Evolutionary conservation across 768 basidiomycete species (phyloP).

Genomic region (Termitomyces sp.): DNA sequence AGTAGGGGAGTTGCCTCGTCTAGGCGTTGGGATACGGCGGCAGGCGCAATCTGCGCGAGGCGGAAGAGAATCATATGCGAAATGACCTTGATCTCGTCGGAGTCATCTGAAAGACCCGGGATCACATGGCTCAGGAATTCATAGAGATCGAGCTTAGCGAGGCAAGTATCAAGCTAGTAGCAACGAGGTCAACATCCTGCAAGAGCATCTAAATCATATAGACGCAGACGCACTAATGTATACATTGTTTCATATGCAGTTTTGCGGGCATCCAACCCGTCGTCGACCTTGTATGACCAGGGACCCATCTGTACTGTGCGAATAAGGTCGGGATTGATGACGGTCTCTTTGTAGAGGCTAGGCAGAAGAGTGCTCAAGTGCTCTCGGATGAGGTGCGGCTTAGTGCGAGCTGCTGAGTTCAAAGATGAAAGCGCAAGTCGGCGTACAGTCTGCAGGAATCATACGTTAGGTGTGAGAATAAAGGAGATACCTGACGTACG

Average conservation of each 20-base stretch:
- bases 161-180: constrained; percentile 82
- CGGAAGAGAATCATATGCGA: constrained; percentile 95
- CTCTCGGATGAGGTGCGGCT: constrained; percentile 87
- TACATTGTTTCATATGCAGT: constrained; percentile 98
- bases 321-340: constrained; percentile 73
- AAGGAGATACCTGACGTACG: constrained; percentile 39
- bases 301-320: constrained; percentile 96
- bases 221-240: constrained; percentile 64
- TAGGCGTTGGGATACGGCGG: constrained; percentile 76
- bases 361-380: constrained; percentile 77
- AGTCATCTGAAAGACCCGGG: constrained; percentile 80
- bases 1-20: constrained; percentile 83
- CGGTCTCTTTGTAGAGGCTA: constrained; percentile 81
- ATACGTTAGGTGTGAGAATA: neutral
- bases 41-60: constrained; percentile 81
- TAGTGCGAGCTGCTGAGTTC: constrained; percentile 93
- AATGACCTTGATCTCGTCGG: constrained; percentile 96
- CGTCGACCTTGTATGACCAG: constrained; percentile 96
- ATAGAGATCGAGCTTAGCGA: constrained; percentile 82
- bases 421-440: constrained; percentile 85
- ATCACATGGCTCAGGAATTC: constrained; percentile 81
- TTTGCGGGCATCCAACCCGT: constrained; percentile 94
- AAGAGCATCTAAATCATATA: neutral
- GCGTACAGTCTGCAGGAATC: constrained; percentile 68
- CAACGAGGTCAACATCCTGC: neutral